Conservation (phyloP, 352 stramenopile species). For the Pythium biforme region DNA sequence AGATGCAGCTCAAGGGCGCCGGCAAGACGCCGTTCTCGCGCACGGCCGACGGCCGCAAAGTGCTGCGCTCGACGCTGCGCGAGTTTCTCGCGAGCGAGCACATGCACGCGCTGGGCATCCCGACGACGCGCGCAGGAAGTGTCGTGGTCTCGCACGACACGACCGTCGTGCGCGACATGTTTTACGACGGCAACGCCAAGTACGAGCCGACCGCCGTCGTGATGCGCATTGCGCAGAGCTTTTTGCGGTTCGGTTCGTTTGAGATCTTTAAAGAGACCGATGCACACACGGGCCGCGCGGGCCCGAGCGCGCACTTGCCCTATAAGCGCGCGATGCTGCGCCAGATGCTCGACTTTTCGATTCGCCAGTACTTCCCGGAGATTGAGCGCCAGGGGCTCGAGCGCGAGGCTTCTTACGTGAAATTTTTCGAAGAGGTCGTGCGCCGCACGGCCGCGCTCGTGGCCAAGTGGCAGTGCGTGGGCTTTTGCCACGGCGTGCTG, state of each 20-base stretch:
- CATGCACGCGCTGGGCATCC: slow-evolving; percentile 93
- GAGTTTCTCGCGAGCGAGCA: slow-evolving; percentile 97
- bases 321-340: slow-evolving; percentile 68
- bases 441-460: slow-evolving; percentile 76
- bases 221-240: slow-evolving; percentile 89
- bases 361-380: slow-evolving; percentile 63
- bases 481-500: slow-evolving; percentile 91
- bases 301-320: slow-evolving; percentile 64
- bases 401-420: slow-evolving; percentile 27
- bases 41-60: slow-evolving; percentile 92
- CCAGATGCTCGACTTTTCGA: slow-evolving; percentile 80
- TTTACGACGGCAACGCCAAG: slow-evolving; percentile 86
- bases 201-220: slow-evolving; percentile 85
- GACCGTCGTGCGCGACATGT: slow-evolving; percentile 79
- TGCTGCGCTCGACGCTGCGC: slow-evolving; percentile 91
- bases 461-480: slow-evolving; percentile 80
- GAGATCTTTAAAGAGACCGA: slow-evolving; percentile 93
- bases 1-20: slow-evolving; percentile 97
- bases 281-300: slow-evolving; percentile 49
- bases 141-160: slow-evolving; percentile 73
- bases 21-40: slow-evolving; percentile 95
- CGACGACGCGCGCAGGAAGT: slow-evolving; percentile 91
- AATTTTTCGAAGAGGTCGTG: slow-evolving; percentile 68
- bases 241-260: slow-evolving; percentile 95
- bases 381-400: slow-evolving; percentile 30